phyloP scores from a whole-genome alignment of 1,284 basidiomycete species.

The Puccinia polysora region DNA sequence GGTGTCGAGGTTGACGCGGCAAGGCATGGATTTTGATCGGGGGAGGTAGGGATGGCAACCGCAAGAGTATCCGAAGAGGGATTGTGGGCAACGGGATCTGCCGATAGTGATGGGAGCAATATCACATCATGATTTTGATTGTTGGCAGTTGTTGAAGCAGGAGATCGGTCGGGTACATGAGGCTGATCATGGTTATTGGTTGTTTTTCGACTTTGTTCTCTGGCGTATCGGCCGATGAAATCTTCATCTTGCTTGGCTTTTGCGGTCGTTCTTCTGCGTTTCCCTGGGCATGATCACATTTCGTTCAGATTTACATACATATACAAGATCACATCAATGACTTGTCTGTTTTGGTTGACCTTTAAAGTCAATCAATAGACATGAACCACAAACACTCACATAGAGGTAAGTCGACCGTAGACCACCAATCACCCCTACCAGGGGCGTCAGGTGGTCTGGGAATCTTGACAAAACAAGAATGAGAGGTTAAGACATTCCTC shows the following conservation, averaged over 20 bases:
- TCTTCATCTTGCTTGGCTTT: conserved; percentile 44
- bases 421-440: conserved; percentile 43
- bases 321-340: not conserved
- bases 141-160: too few species aligned
- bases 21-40: too few species aligned
- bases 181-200: too few species aligned
- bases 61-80: too few species aligned
- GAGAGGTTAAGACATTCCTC: conserved; percentile 41
- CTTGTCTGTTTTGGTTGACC: not conserved
- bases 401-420: conserved; percentile 33
- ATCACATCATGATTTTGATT: too few species aligned
- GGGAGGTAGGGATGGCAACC: too few species aligned
- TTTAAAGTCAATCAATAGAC: not conserved
- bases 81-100: too few species aligned
- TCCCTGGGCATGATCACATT: conserved; percentile 34
- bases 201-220: conserved; percentile 27
- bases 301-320: not conserved
- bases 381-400: conserved; percentile 30
- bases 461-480: conserved; percentile 44
- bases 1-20: too few species aligned
- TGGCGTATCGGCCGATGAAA: conserved; percentile 31
- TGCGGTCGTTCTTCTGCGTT: conserved; percentile 34
- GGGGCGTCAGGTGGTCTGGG: conserved; percentile 25
- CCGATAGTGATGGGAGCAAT: too few species aligned
- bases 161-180: too few species aligned